Evolutionary conservation across 371 early-diverging fungal species (phyloP), one percentile per base, ranked within the genome.

Genomic region (Mortierella sp.): DNA sequence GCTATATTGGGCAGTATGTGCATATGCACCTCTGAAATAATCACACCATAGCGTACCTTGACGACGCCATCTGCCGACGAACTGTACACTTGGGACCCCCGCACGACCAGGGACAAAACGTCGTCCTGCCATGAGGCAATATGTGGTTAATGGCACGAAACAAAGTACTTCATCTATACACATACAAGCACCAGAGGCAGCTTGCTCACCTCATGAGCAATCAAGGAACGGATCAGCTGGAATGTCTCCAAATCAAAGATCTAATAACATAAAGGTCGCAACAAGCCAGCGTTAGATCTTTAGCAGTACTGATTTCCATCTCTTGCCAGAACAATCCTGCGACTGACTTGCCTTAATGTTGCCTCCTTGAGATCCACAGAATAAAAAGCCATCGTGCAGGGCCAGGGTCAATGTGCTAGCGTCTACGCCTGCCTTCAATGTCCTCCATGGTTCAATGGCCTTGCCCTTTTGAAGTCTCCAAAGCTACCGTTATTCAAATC

Each of bases 191-290:
- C 50, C 50, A 21, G 47, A 37, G 6, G 9, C n/a, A 34, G 32
- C 9, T 26, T 47, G 47, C 72, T 80, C 78, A 89, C 89, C 52
- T 85, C 75, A 68, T 87, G 91, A 15, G 89, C 91, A 61, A 84
- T 71, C 19, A 94, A 80, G 6, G 85, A 83, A 39, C 91, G 84
- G 37, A 94, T 89, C 58, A 87, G 67, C 79, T 93, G 93, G 62
- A 85, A 85, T 2, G 93, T 94, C 76, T 94, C 94, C 19, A 94
- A 75, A 68, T 94, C 94, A 87, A 91, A 94, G 41, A 93, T 87
- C 85, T 87, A 63, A 32, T 6, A 42, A 52, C 26, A 41, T 7
- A 28, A n/a, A n/a, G n/a, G n/a, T n/a, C n/a, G n/a, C n/a, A n/a
- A n/a, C n/a, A n/a, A n/a, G n/a, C n/a, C n/a, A n/a, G n/a, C 32